Evolutionary conservation across 1,139 yeast species (phyloP).

Genomic region (Taphrina wiesneri): DNA sequence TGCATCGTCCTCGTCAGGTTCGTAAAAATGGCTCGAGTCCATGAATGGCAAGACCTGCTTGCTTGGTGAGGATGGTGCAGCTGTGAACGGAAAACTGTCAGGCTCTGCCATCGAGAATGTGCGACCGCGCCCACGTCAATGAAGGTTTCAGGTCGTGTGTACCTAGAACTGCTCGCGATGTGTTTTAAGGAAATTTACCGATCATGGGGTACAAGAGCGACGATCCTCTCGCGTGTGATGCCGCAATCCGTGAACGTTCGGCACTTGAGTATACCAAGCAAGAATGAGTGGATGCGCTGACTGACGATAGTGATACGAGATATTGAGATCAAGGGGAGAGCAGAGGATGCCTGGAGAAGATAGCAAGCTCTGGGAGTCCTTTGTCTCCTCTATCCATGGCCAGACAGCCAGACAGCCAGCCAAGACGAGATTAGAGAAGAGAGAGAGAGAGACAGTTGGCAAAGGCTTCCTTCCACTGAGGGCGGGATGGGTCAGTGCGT

Average conservation of each 20-base stretch:
- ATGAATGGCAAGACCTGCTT: neutral
- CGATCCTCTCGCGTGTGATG: neutral
- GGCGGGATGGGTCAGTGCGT: too few relatives aligned
- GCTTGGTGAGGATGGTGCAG: neutral
- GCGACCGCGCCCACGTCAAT: neutral
- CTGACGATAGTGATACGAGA: too few relatives aligned
- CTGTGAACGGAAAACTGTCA: neutral
- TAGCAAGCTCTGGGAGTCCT: too few relatives aligned
- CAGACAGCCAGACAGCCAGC: too few relatives aligned
- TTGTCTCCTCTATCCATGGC: too few relatives aligned
- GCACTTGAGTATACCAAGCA: neutral
- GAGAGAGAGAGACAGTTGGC: too few relatives aligned
- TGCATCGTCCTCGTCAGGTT: conserved; percentile 9
- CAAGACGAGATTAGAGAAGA: too few relatives aligned
- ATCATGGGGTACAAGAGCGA: neutral
- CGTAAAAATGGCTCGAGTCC: conserved; percentile 20
- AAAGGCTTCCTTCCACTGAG: too few relatives aligned
- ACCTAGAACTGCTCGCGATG: neutral
- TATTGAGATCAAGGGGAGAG: too few relatives aligned
- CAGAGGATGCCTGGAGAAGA: too few relatives aligned
- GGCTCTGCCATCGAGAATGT: neutral
- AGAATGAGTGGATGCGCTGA: neutral
- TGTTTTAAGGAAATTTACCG: neutral
- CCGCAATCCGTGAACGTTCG: neutral
- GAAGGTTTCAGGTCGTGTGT: neutral